Evolutionary conservation across 768 basidiomycete genomes (phyloP).

Genomic region (Collybia nuda): DNA sequence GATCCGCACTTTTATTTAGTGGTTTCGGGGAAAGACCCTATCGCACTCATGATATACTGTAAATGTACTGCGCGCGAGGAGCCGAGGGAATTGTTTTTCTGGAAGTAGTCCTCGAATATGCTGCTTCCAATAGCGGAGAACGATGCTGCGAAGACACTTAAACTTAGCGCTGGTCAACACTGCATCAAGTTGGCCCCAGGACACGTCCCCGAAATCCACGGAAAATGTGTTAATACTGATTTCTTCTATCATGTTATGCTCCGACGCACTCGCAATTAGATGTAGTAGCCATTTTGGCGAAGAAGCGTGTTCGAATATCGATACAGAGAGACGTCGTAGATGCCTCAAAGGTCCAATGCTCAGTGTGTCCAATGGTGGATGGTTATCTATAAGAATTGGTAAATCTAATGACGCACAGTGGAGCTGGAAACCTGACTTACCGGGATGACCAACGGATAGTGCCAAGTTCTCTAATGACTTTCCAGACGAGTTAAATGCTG

Average conservation of each 20-base stretch:
- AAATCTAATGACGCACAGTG: neutral
- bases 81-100: neutral
- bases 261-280: neutral
- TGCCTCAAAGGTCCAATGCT: conserved; percentile 1
- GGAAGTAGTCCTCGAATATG: neutral
- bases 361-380: neutral
- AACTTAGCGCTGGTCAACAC: neutral
- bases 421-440: neutral
- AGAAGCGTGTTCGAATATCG: conserved; percentile 4
- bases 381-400: neutral
- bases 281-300: conserved; percentile 4
- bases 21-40: neutral
- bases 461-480: conserved; percentile 1
- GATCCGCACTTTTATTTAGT: no score
- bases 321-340: neutral
- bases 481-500: neutral
- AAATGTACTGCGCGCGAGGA: neutral
- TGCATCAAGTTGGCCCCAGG: conserved; percentile 4
- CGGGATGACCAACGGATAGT: neutral
- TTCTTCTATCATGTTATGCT: neutral
- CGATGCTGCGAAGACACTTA: neutral
- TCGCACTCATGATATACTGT: neutral
- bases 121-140: conserved; percentile 4
- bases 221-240: conserved; percentile 4
- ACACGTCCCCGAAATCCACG: conserved; percentile 1